Base-by-base conservation (phyloP, 129 eudicot species). In the Apium graveolens region DNA sequence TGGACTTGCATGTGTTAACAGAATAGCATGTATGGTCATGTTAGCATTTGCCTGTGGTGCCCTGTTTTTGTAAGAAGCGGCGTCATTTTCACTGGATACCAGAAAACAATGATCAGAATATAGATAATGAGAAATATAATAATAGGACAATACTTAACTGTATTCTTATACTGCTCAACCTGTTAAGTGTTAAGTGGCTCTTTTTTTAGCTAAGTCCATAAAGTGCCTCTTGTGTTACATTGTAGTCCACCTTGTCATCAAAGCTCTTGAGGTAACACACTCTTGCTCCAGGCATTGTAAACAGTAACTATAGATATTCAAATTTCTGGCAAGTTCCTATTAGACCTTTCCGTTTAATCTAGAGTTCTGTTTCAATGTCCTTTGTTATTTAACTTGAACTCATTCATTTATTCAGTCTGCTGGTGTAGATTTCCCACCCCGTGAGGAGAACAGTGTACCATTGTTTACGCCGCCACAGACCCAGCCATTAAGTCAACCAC, bases 401-500 rank as follows among this genome's bases (percentile, higher is more conserved):
- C 11, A 39, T 75, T 63, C 37, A 48, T 38, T 74, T 27, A 51
- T 77, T 83, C 53, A 94, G 98, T 81, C 93, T 38, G 96, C 97
- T 80, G 98, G 98, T 70, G 92, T 94, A 66, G 93, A 88, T 31
- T 94, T 91, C 82, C 98, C 98, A 80, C 98, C 98, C 37, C 85
- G 87, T 76, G 98, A 85, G 82, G 98, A 91, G 74, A 91, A 90
- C 82, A 86, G 88, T 78, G 98, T 91, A 42, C 98, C 98, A 0
- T 73, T 94, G 38, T 94, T 94, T 82, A 94, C 97, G 20, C 98
- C 98, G 65, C 98, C 98, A 31, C 98, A 94, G 82, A 85, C 92
- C 7, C 96, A 91, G 83, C 98, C 97, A 24, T 76, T 93, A 18
- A 84, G 80, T 73, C 86, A 85, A 35, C 77, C 88, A 41, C 68